Evolutionary conservation across 805 yeast species (phyloP).

Genomic region (Candida railenensis): DNA sequence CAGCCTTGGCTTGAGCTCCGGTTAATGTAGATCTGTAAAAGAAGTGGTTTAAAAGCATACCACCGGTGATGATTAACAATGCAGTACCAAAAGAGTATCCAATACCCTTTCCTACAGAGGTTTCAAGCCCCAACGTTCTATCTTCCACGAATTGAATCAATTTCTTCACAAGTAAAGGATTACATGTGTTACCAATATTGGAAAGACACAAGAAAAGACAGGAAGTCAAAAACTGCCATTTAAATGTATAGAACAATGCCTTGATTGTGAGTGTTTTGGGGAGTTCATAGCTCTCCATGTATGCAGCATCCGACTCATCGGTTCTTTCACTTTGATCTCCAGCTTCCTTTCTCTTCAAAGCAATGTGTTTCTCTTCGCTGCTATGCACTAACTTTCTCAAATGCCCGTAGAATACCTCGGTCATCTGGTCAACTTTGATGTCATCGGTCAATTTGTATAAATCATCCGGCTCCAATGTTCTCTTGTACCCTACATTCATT

Average conservation of each 20-base stretch:
- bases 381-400: conserved; percentile 20
- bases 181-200: conserved; percentile 21
- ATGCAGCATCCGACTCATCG: conserved; percentile 20
- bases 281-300: conserved; percentile 29
- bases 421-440: conserved; percentile 32
- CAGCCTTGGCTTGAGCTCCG: conserved; percentile 67
- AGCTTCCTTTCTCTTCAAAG: conserved; percentile 25
- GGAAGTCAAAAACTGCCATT: conserved; percentile 30
- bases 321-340: conserved; percentile 21
- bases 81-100: conserved; percentile 35
- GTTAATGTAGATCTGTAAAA: conserved; percentile 55
- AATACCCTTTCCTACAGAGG: conserved; percentile 23
- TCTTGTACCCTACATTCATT: conserved; percentile 64
- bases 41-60: conserved; percentile 48
- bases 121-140: conserved; percentile 17
- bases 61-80: conserved; percentile 11
- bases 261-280: conserved; percentile 21
- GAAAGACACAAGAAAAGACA: conserved; percentile 20
- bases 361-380: conserved; percentile 21
- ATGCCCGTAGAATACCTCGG: conserved; percentile 20
- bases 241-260: conserved; percentile 29
- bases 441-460: conserved; percentile 41
- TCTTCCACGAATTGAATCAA: conserved; percentile 30
- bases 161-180: conserved; percentile 26
- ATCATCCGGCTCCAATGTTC: conserved; percentile 68